Conservation (phyloP, 1,284 basidiomycete genomes). For the Irpex sp. region DNA sequence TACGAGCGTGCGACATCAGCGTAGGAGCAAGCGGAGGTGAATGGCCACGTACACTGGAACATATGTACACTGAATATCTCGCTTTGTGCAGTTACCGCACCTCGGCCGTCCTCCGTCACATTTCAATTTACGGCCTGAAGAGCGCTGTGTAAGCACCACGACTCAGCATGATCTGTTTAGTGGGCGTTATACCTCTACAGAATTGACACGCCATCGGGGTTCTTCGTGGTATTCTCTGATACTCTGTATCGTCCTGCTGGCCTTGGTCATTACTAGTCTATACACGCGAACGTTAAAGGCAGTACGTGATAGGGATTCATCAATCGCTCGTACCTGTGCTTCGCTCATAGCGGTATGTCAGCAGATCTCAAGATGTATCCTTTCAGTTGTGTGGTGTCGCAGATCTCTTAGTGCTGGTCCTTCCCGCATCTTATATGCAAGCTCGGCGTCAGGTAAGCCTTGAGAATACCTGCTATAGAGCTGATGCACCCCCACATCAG, state of each 20-base stretch:
- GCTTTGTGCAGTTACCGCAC: constrained; percentile 28
- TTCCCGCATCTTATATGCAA: constrained; percentile 2
- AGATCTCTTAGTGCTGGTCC: neutral
- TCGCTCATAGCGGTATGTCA: constrained; percentile 4
- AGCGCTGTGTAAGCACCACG: neutral
- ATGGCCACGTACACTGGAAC: constrained; percentile 25
- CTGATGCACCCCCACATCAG: neutral
- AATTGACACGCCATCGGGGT: constrained; percentile 29
- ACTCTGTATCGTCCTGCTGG: constrained; percentile 3
- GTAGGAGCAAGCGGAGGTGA: constrained; percentile 7
- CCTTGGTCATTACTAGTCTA: constrained; percentile 4
- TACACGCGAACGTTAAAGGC: neutral
- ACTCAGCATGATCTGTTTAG: neutral
- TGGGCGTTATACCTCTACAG: constrained; percentile 21
- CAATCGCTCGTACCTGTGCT: constrained; percentile 1
- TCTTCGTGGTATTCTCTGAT: constrained; percentile 20
- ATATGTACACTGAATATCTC: constrained; percentile 27
- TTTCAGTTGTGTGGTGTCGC: neutral
- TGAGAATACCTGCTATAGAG: neutral
- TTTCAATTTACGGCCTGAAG: constrained; percentile 28
- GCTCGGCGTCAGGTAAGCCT: neutral
- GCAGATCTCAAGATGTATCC: neutral
- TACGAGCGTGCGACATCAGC: constrained; percentile 2
- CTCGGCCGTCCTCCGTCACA: constrained; percentile 28
- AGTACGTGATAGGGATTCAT: neutral